Percentiles rank a stretch among this genome's conserved stretches.
Evolutionary conservation across 257 asterid species (phyloP).

Genomic region (Penstemon eatonii): DNA sequence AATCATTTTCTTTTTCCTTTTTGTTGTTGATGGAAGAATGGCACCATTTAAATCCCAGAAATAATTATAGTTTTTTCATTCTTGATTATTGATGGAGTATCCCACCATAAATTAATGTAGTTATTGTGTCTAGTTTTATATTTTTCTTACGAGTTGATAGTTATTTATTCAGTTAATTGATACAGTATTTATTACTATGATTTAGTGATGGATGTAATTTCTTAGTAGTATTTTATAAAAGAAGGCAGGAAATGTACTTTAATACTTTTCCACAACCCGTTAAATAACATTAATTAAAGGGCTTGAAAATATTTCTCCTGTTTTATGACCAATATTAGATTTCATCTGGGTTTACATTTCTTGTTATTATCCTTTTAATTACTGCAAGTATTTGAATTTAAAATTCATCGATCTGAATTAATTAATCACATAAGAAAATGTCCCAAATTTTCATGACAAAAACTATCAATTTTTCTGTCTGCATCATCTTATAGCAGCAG

Average conservation of each 20-base stretch:
- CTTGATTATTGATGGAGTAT: neutral
- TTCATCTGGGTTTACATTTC: constrained; percentile 18
- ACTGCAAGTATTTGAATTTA: too few species aligned
- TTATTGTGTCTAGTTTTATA: neutral
- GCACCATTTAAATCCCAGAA: too few species aligned
- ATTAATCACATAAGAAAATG: neutral
- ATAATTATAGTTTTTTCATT: neutral
- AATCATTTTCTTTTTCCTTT: neutral
- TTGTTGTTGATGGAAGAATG: neutral
- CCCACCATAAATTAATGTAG: too few species aligned
- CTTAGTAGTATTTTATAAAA: too few species aligned
- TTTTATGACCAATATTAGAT: neutral
- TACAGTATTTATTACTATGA: too few species aligned
- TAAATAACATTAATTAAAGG: neutral
- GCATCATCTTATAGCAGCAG: constrained; percentile 15
- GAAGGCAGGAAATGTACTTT: neutral
- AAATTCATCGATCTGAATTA: constrained; percentile 4
- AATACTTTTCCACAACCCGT: neutral
- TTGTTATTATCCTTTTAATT: neutral
- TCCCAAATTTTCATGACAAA: constrained; percentile 30
- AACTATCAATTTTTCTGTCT: constrained; percentile 26
- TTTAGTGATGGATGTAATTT: too few species aligned
- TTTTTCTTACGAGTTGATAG: neutral
- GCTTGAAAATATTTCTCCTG: neutral
- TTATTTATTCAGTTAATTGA: too few species aligned